These are phyloP conservation scores for Taiozyma sp. DNA, from an alignment of 1,139 yeast genomes.

Conservation along the genomic window DNA sequence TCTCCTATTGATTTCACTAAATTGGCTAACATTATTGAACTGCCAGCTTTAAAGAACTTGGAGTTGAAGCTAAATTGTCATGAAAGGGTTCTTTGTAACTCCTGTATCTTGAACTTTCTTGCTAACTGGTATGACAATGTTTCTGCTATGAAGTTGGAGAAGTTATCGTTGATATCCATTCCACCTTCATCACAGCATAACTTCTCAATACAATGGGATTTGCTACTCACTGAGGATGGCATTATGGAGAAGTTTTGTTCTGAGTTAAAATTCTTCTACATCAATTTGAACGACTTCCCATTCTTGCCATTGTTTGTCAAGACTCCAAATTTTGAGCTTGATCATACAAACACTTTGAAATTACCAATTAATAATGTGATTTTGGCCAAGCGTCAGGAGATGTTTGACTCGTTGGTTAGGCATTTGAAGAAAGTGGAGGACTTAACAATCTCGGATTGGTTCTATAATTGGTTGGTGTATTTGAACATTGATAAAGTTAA, in stretches of 20 bases:
- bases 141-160: constrained; percentile 5
- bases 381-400: constrained; percentile 12
- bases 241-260: constrained; percentile 15
- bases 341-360: constrained; percentile 12
- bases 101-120: constrained; percentile 22
- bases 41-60: constrained; percentile 16
- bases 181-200: constrained; percentile 19
- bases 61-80: constrained; percentile 24
- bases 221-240: constrained; percentile 9
- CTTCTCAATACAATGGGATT: constrained; percentile 22
- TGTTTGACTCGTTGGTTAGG: constrained; percentile 18
- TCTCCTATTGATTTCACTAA: constrained; percentile 18
- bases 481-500: constrained; percentile 17
- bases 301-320: constrained; percentile 22
- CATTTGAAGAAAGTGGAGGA: constrained; percentile 12
- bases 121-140: constrained; percentile 18
- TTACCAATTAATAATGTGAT: constrained; percentile 18
- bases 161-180: constrained; percentile 19
- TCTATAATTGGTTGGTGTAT: constrained; percentile 26
- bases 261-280: constrained; percentile 17
- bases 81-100: constrained; percentile 17
- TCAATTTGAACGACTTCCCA: constrained; percentile 24
- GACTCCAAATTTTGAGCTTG: constrained; percentile 13
- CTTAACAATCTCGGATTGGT: constrained; percentile 22
- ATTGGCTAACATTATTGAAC: constrained; percentile 18